phyloP scores from a whole-genome alignment of 2,329 filamentous ascomycete genomes.

The Cordyceps cateniannulata region DNA sequence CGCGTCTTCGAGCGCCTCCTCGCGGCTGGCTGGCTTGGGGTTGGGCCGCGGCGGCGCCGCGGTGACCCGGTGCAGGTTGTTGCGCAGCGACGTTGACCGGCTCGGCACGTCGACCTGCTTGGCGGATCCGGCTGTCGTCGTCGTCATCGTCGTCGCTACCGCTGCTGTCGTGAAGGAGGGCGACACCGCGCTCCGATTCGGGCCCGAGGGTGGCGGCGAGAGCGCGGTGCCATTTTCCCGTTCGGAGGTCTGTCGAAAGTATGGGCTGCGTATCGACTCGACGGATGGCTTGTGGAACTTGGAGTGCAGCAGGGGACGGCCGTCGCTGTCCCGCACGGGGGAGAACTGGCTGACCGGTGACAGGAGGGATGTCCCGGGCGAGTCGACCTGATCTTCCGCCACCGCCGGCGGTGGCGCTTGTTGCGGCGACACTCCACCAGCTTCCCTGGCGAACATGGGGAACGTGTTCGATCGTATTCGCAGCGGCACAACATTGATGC shows the following conservation, averaged over 20 bases:
- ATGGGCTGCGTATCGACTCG: constrained; percentile 7
- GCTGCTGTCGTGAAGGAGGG: not conserved
- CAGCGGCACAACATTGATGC: constrained; percentile 1
- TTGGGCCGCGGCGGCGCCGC: not conserved
- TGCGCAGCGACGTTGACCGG: constrained; percentile 9
- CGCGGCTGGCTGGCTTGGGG: not conserved
- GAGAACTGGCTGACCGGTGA: not conserved
- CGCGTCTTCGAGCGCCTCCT: constrained; percentile 39
- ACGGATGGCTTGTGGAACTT: constrained; percentile 9
- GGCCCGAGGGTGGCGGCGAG: not conserved
- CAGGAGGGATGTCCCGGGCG: not conserved
- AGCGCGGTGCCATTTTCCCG: constrained; percentile 1
- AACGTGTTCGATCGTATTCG: constrained; percentile 6
- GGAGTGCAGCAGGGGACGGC: constrained; percentile 2
- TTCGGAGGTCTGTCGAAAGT: not conserved
- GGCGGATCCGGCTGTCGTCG: not conserved
- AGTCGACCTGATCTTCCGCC: not conserved
- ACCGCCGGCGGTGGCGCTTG: not conserved
- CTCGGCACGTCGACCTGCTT: constrained; percentile 3
- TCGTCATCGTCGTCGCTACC: not conserved
- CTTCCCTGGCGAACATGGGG: not conserved
- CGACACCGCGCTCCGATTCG: not conserved
- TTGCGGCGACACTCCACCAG: not conserved
- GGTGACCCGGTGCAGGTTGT: not conserved
- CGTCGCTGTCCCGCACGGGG: not conserved